Evolutionary conservation across 139 green algal species (phyloP), one percentile per base, ranked within the genome.

Genomic region (Chlorella sp.): DNA sequence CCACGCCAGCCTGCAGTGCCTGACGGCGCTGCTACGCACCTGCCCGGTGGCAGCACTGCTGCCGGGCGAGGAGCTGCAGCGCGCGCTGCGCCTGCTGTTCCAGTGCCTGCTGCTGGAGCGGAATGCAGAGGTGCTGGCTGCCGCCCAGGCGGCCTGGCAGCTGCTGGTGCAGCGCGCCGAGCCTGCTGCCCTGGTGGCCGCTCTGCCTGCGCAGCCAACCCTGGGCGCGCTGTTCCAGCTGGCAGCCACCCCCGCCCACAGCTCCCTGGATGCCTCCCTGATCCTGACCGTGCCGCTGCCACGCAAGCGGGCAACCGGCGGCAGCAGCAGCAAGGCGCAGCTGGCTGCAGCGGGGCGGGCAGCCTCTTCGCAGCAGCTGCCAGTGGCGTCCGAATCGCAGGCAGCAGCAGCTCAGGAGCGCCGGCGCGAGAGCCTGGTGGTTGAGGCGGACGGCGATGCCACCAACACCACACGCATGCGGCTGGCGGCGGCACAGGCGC

Each of bases 61-160:
- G 90, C 88, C 68, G 91, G 71, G 81, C 80, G 74, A 82, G 62
- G 34, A 94, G 47, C 86, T 95, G 26, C 64, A 75, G 28, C 63
- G 88, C 3, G 79, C 84, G 16, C 69, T 94, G 74, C 74, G 85
- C 32, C 89, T 97, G 38, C 47, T 95, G 21, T 96, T 97, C 74
- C 96, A 97, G 55, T 94, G 94, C 60, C 76, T 98, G 63, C 79
- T 98, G 47, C 34, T 95, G 51, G 96, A 98, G 81, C 44, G 69
- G 16, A 87, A 95, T 20, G 39, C 63, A 6, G 65, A 83, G 1
- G 87, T 97, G 41, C 70, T 94, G 79, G 55, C 85, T 7, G 80
- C 64, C 17, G 89, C 84, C 26, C 69, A 93, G 73, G 56, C 80
- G 18, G 90, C 94, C 32, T 98, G 95, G 94, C 68, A 89, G 62